These are phyloP conservation scores for Trichosporon ovoides DNA, from an alignment of 1,284 basidiomycete genomes.

Conservation along the genomic window DNA sequence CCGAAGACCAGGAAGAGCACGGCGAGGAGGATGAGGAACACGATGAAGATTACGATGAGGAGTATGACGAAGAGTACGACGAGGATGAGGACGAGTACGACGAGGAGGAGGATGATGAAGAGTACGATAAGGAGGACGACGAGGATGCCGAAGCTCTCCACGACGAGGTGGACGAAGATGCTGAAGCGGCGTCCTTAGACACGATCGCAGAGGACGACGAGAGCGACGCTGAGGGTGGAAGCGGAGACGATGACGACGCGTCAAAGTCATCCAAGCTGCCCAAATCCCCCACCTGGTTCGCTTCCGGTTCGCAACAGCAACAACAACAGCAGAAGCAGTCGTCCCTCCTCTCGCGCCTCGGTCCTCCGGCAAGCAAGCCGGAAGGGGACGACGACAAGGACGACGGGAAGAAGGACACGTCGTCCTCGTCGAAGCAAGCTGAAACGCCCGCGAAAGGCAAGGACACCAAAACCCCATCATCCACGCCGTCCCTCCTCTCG, in stretches of 20 bases:
- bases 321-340: background rate
- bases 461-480: background rate
- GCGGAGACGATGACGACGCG: constrained; percentile 8
- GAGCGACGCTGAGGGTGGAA: constrained; percentile 17
- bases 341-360: constrained; percentile 12
- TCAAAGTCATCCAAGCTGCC: constrained; percentile 10
- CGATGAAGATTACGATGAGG: constrained; percentile 18
- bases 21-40: constrained; percentile 22
- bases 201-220: constrained; percentile 32
- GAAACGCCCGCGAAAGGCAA: background rate
- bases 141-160: constrained; percentile 21
- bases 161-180: constrained; percentile 21
- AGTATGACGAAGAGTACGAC: constrained; percentile 19
- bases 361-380: constrained; percentile 10
- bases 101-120: constrained; percentile 23
- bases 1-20: constrained; percentile 21
- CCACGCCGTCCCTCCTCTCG: constrained; percentile 16
- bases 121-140: constrained; percentile 21
- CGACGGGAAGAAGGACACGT: background rate
- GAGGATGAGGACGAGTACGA: constrained; percentile 18
- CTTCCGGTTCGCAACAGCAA: background rate
- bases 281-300: constrained; percentile 39
- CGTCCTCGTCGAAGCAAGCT: background rate
- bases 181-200: constrained; percentile 18
- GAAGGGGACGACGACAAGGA: background rate